Percentiles rank a stretch among this genome's conserved stretches.
phyloP scores from a whole-genome alignment of 768 basidiomycete genomes.

The Cystofilobasidium bisporidii region DNA sequence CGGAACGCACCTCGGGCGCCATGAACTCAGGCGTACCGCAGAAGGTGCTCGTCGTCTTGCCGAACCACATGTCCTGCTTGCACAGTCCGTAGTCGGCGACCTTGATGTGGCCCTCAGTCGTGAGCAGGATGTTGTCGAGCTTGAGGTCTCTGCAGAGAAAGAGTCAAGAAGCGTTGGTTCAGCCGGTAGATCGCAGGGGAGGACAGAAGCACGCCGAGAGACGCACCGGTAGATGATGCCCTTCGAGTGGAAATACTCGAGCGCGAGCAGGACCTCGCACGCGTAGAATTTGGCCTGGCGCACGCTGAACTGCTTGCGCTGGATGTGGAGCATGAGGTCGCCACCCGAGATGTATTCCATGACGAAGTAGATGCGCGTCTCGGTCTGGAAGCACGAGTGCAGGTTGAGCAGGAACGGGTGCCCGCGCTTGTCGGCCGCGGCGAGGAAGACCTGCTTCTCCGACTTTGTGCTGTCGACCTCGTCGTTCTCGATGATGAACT shows the following conservation, averaged over 20 bases:
- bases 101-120: constrained; percentile 94
- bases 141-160: constrained; percentile 67
- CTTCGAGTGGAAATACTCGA: constrained; percentile 96
- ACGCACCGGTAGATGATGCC: constrained; percentile 93
- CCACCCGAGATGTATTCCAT: constrained; percentile 98
- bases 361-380: constrained; percentile 97
- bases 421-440: constrained; percentile 79
- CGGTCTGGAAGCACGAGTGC: constrained; percentile 99
- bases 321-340: constrained; percentile 98
- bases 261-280: constrained; percentile 83
- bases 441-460: constrained; percentile 94
- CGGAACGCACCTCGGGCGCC: constrained; percentile 84
- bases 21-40: constrained; percentile 99
- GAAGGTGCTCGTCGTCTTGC: constrained; percentile 93
- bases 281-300: constrained; percentile 99
- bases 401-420: constrained; percentile 95
- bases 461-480: constrained; percentile 99
- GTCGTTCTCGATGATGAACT: constrained; percentile 99
- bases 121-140: constrained; percentile 92
- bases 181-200: too few species aligned
- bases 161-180: too few species aligned
- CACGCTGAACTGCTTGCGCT: constrained; percentile 95
- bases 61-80: constrained; percentile 98
- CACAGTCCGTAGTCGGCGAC: constrained; percentile 98
- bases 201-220: not conserved